Conservation (phyloP, 169 alveolate species). For the Eimeria falciformis region DNA sequence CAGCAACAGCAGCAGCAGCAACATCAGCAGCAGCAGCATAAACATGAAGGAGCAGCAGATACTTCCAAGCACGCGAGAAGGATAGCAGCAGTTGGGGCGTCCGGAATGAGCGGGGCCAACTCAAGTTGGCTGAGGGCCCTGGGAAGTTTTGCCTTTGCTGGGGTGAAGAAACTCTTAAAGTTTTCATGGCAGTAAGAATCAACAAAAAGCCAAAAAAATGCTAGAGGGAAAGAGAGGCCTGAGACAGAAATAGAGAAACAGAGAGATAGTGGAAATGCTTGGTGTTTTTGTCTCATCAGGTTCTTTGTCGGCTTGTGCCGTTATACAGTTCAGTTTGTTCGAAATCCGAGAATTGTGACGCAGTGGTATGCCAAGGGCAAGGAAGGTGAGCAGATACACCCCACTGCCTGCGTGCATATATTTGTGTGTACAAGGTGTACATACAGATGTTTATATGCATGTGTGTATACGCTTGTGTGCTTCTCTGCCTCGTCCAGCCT, state of each 20-base stretch:
- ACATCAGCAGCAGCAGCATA: neutral
- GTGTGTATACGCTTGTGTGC: too few relatives aligned
- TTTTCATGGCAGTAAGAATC: neutral
- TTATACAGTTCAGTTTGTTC: conserved; percentile 1
- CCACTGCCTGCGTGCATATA: neutral
- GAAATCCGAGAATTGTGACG: conserved; percentile 61
- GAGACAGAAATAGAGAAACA: neutral
- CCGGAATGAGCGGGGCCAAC: neutral
- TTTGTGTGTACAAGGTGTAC: too few relatives aligned
- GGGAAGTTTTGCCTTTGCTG: neutral
- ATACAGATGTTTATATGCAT: too few relatives aligned
- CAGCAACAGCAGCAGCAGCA: conserved; percentile 3
- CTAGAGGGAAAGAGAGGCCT: neutral
- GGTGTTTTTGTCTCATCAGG: neutral
- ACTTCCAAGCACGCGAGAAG: neutral
- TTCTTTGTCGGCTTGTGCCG: neutral
- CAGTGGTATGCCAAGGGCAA: conserved; percentile 63
- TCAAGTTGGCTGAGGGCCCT: neutral
- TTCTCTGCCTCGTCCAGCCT: too few relatives aligned
- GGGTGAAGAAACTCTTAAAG: neutral
- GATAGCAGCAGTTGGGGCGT: conserved; percentile 10
- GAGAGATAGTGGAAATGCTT: neutral
- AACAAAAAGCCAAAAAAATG: neutral
- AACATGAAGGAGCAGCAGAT: neutral
- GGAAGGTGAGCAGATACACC: conserved; percentile 9